Percentiles rank a stretch among this genome's conserved stretches.
phyloP scores from a whole-genome alignment of 306 rosid species.

The Cucumis sativus region Cucumber_9930_V3 NC_026655.2:25397501-25398000 shows the following conservation, averaged over 20 bases:
- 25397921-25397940: slow-evolving; percentile 18
- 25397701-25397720: slow-evolving; percentile 88
- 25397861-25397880: slow-evolving; percentile 21
- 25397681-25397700: slow-evolving; percentile 55
- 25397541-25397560: background rate
- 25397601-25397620: background rate
- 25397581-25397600: background rate
- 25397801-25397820: slow-evolving; percentile 13
- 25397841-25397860: slow-evolving; percentile 19
- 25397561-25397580: background rate
- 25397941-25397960: slow-evolving; percentile 16
- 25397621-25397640: background rate
- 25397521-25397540: background rate
- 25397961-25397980: slow-evolving; percentile 18
- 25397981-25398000: slow-evolving; percentile 13
- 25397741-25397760: slow-evolving; percentile 21
- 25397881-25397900: slow-evolving; percentile 12
- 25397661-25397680: slow-evolving; percentile 51
- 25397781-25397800: slow-evolving; percentile 13
- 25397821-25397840: slow-evolving; percentile 19
- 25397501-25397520: background rate
- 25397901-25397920: slow-evolving; percentile 21
- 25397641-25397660: slow-evolving; percentile 16
- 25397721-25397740: slow-evolving; percentile 41
- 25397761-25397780: slow-evolving; percentile 24